Conservation (phyloP, 169 alveolate species). For the Perkinsus olseni region DNA sequence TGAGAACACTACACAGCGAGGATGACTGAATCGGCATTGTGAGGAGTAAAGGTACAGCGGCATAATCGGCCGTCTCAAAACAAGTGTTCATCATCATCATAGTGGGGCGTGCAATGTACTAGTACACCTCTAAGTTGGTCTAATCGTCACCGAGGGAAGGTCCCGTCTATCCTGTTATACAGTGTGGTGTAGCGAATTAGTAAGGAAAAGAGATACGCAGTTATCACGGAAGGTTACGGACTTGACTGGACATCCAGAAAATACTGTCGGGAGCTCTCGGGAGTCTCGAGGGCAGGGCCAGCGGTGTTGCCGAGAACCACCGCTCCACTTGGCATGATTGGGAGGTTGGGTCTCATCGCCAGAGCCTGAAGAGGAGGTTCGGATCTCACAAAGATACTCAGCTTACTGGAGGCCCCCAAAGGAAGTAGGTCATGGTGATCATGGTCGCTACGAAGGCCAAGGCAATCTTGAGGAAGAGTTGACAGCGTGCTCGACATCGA, state of each 20-base stretch:
- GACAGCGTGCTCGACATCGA: background rate
- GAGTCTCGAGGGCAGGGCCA: background rate
- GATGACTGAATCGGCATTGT: background rate
- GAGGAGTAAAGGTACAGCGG: background rate
- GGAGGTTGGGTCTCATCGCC: background rate
- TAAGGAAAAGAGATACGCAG: background rate
- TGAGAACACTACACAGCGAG: background rate
- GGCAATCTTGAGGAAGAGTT: background rate
- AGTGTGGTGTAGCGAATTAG: background rate
- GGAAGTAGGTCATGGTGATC: background rate
- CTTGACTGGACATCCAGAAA: background rate
- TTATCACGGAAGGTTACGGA: background rate
- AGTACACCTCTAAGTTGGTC: background rate
- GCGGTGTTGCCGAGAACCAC: background rate
- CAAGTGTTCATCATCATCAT: background rate
- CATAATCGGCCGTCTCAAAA: background rate
- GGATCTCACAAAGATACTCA: background rate
- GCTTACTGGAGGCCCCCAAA: background rate
- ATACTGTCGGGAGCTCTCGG: background rate
- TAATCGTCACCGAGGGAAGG: background rate
- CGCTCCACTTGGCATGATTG: background rate
- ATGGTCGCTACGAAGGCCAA: background rate
- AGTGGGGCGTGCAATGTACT: background rate
- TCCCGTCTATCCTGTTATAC: background rate
- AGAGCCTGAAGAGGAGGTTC: background rate